Evolutionary conservation across 495 filamentous ascomycete genomes (phyloP), one percentile per base, ranked within the genome.

Genomic region (Halenospora varia): DNA sequence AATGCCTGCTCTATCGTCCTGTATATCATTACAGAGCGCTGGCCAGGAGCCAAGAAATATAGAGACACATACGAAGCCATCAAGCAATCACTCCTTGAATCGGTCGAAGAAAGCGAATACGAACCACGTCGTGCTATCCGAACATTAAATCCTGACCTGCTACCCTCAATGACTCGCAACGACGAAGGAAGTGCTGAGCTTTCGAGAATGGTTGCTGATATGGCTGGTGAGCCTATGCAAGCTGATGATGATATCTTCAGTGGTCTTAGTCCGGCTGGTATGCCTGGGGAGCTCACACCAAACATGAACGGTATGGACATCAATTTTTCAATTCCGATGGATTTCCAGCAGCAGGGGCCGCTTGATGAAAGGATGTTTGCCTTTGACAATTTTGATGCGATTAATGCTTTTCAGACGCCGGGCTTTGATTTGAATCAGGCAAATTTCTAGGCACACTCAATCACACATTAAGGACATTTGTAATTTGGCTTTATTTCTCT

Each of bases 11-110:
- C 44, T 0, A 62, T 62, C n/a, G 59, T 65, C 17, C 54, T 65
- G 11, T 65, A 62, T 24, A 51, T 65, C 25, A 62, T 65, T 24
- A 62, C 62, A 2, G 62, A 65, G 54, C 54, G 60, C 17, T 65
- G 62, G 62, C 59, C 59, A 13, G 55, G 44, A 9, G 62, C 59
- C 10, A 65, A 62, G 42, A 56, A 54, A 25, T 65, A 65, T 46
- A 45, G 62, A 22, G 62, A 65, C 26, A 48, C 59, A 20, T 65
- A 56, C 41, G 59, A 65, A 40, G 49, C 42, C 1, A 47, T 65
- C 29, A 62, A 61, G 29, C 51, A 42, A 41, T 35, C 13, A 35
- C 13, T 35, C 6, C 29, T 35, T 13, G 13, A 35, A 13, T 35
- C 29, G 4, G 29, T 35, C 29, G 29, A 35, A 13, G 29, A 35